Percentiles rank a stretch among this genome's conserved stretches.
Conservation (phyloP, 2,329 filamentous ascomycete species). For the Botrytis tulipae region DNA sequence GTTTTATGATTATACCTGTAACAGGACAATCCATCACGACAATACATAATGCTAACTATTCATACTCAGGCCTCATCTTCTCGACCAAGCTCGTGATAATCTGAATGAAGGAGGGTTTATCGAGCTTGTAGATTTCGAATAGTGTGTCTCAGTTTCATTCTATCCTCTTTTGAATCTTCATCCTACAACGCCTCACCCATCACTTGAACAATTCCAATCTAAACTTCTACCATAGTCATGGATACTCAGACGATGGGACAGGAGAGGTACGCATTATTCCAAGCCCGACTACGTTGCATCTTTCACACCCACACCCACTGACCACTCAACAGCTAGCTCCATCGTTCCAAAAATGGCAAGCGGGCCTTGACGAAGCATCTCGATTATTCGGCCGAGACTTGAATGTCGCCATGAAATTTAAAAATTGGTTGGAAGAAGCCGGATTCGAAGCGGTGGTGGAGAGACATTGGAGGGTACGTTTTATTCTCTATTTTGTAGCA, state of each 20-base stretch:
- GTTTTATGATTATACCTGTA: constrained; percentile 25
- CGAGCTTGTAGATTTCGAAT: constrained; percentile 33
- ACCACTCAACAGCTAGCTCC: constrained; percentile 13
- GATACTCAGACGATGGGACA: constrained; percentile 12
- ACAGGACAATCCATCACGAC: background rate
- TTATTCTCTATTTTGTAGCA: background rate
- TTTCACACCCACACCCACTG: background rate
- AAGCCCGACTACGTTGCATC: background rate
- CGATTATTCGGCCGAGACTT: constrained; percentile 39
- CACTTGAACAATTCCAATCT: background rate
- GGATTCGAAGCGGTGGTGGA: constrained; percentile 40
- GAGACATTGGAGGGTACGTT: constrained; percentile 10
- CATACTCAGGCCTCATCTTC: constrained; percentile 32
- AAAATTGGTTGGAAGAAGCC: constrained; percentile 37
- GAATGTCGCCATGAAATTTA: constrained; percentile 25
- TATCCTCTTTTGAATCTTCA: background rate
- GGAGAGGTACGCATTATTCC: background rate
- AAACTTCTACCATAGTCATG: background rate
- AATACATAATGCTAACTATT: background rate
- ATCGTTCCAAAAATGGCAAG: constrained; percentile 28
- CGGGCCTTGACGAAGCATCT: constrained; percentile 33
- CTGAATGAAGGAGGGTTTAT: constrained; percentile 33
- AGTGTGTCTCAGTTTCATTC: constrained; percentile 22
- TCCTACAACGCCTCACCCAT: too few relatives aligned
- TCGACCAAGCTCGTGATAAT: constrained; percentile 28